Percentiles rank a stretch among this genome's conserved stretches.
Evolutionary conservation across 1,139 yeast genomes (phyloP).

Genomic region (Oligophagozyma castellii): DNA sequence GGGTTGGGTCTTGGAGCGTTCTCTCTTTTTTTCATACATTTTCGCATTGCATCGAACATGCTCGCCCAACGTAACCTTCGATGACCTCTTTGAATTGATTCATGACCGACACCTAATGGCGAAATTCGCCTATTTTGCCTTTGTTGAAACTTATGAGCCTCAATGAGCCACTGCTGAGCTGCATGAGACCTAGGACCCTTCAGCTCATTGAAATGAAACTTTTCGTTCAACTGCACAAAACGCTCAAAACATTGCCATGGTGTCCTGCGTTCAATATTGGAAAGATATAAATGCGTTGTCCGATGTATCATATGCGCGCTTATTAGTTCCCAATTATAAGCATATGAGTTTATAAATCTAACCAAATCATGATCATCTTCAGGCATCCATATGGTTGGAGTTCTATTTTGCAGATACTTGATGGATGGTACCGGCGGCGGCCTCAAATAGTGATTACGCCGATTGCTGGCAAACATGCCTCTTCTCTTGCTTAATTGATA

Average conservation of each 20-base stretch:
- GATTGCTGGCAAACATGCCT: slow-evolving; percentile 30
- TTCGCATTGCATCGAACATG: slow-evolving; percentile 90
- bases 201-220: slow-evolving; percentile 73
- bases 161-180: slow-evolving; percentile 88
- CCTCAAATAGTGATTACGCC: slow-evolving; percentile 45
- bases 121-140: slow-evolving; percentile 78
- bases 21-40: slow-evolving; percentile 81
- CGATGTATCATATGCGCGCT: slow-evolving; percentile 62
- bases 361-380: slow-evolving; percentile 77
- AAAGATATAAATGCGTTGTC: slow-evolving; percentile 55
- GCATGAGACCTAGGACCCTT: slow-evolving; percentile 73
- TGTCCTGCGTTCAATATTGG: slow-evolving; percentile 86
- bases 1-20: slow-evolving; percentile 43
- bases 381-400: slow-evolving; percentile 93
- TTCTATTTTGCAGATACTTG: slow-evolving; percentile 62
- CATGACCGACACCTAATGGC: slow-evolving; percentile 83
- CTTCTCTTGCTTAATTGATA: slow-evolving; percentile 24
- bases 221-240: slow-evolving; percentile 83
- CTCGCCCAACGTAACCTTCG: slow-evolving; percentile 86
- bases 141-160: slow-evolving; percentile 71
- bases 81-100: slow-evolving; percentile 88
- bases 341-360: slow-evolving; percentile 71
- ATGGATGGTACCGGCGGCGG: slow-evolving; percentile 86
- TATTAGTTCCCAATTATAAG: slow-evolving; percentile 87
- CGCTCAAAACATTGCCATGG: slow-evolving; percentile 99